These are phyloP conservation scores for Spirogloea muscicola DNA, from an alignment of 139 green algal species.

Conservation along the genomic window DNA sequence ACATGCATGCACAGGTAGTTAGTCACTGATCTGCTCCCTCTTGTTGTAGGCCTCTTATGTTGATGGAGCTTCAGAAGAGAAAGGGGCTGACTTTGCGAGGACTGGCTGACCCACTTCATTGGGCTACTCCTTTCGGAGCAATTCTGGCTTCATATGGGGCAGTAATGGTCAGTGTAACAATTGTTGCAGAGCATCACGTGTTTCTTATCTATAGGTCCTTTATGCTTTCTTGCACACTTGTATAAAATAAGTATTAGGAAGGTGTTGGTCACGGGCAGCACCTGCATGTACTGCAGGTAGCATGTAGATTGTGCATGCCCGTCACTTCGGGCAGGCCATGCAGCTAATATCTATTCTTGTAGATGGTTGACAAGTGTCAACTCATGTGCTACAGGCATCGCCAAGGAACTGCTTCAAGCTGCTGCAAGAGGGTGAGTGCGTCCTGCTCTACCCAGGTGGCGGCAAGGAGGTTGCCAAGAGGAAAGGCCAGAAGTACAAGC, in stretches of 20 bases:
- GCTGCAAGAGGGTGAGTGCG: constrained; percentile 11
- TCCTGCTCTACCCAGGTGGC: constrained; percentile 35
- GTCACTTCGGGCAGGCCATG: not conserved
- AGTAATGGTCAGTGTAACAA: not conserved
- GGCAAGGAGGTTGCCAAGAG: constrained; percentile 35
- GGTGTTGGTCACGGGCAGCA: not conserved
- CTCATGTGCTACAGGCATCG: constrained; percentile 7
- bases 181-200: not conserved
- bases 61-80: constrained; percentile 35
- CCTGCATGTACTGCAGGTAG: not conserved
- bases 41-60: constrained; percentile 40
- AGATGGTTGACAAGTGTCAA: not conserved
- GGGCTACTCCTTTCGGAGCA: not conserved
- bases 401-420: constrained; percentile 27
- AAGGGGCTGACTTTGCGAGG: constrained; percentile 12
- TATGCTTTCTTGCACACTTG: not conserved
- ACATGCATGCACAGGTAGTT: not conserved
- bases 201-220: not conserved
- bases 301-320: not conserved
- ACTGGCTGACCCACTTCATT: constrained; percentile 13
- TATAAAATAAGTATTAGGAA: not conserved
- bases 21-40: not conserved
- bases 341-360: not conserved
- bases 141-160: constrained; percentile 28
- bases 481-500: constrained; percentile 76